Conservation (phyloP, 768 basidiomycete genomes). For the Leucogyrophana mollusca region DNA sequence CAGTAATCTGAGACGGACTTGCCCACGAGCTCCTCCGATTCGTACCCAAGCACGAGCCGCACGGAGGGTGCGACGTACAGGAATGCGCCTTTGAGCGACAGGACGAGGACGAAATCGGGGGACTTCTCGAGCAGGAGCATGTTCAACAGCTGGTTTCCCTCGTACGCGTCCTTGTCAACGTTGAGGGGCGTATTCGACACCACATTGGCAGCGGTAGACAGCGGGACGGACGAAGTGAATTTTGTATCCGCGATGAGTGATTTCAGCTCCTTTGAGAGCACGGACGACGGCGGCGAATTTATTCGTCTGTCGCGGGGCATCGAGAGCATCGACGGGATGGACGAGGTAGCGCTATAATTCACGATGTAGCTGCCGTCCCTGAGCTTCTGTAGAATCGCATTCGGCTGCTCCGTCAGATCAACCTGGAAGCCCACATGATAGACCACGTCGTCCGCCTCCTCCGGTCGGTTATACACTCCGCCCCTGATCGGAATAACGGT, state of each 20-base stretch:
- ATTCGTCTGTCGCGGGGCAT: neutral
- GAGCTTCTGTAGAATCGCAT: constrained; percentile 76
- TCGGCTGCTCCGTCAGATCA: constrained; percentile 85
- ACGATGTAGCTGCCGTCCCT: constrained; percentile 74
- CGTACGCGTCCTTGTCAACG: constrained; percentile 19
- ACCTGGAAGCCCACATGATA: constrained; percentile 97
- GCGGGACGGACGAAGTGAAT: constrained; percentile 48
- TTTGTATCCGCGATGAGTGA: constrained; percentile 43
- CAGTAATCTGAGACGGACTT: constrained; percentile 77
- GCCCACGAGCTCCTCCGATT: constrained; percentile 80
- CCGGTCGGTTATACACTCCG: constrained; percentile 42
- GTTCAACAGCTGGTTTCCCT: constrained; percentile 49
- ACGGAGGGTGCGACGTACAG: constrained; percentile 90
- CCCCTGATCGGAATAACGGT: constrained; percentile 85
- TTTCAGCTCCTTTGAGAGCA: constrained; percentile 54
- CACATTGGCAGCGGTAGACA: constrained; percentile 39
- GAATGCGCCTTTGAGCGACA: constrained; percentile 90
- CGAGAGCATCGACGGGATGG: constrained; percentile 6
- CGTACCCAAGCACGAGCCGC: constrained; percentile 77
- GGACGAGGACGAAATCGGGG: constrained; percentile 85
- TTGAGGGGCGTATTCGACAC: constrained; percentile 22
- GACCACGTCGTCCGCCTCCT: constrained; percentile 68
- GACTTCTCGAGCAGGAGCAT: constrained; percentile 58
- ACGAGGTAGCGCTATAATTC: constrained; percentile 44
- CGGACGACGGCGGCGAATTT: constrained; percentile 21